Conservation (phyloP, 176 grass and related monocot species). For the Eleusine coracana region DNA sequence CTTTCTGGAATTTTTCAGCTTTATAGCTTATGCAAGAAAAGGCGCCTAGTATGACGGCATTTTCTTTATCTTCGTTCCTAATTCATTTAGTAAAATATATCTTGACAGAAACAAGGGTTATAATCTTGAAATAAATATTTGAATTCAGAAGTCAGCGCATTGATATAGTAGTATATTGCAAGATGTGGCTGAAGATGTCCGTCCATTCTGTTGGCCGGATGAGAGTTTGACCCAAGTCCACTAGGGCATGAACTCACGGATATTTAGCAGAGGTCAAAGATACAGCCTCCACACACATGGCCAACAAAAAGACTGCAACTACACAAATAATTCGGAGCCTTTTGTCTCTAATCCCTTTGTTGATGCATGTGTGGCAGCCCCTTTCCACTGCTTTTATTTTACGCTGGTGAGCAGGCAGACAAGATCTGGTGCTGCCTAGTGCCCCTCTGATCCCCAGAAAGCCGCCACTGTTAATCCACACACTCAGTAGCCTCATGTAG, state of each 20-base stretch:
- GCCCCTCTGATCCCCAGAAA: conserved; percentile 45
- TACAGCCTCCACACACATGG: conserved; percentile 36
- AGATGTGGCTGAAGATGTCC: not conserved
- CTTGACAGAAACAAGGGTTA: too few relatives aligned
- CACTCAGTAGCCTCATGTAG: not conserved
- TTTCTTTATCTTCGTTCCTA: not conserved
- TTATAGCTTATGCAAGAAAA: not conserved
- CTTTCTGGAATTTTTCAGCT: not conserved
- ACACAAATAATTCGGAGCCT: conserved; percentile 48
- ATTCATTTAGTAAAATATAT: not conserved
- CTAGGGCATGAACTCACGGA: conserved; percentile 5
- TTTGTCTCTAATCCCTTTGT: conserved; percentile 36
- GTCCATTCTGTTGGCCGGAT: conserved; percentile 1
- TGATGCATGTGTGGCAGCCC: conserved; percentile 35
- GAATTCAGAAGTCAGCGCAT: not conserved
- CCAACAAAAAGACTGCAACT: conserved; percentile 34
- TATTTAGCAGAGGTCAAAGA: conserved; percentile 45
- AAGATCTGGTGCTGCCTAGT: conserved; percentile 49
- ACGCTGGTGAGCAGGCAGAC: conserved; percentile 42
- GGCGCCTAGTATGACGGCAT: not conserved
- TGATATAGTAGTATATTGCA: too few relatives aligned
- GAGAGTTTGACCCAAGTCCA: conserved; percentile 48
- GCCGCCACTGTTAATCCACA: conserved; percentile 43
- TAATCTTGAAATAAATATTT: not conserved
- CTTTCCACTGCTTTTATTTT: conserved; percentile 40